Percentiles rank a stretch among this genome's conserved stretches.
These are phyloP conservation scores for Heritiera littoralis DNA, from an alignment of 345 rosid species.

Conservation along the genomic window DNA sequence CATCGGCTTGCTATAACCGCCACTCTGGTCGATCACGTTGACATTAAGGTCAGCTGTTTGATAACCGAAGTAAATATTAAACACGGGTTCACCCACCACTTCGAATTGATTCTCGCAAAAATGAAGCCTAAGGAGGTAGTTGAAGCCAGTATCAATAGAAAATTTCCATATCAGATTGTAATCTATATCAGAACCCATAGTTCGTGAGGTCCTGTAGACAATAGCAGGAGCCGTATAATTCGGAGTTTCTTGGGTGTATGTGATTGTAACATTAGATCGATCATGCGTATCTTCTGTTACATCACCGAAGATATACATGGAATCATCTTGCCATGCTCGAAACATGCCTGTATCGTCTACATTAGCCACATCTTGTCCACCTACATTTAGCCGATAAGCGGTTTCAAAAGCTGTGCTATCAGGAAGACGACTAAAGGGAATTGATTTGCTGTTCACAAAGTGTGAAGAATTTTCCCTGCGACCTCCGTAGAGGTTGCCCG, in stretches of 20 bases:
- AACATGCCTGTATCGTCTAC: conserved; percentile 30
- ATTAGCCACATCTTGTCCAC: conserved; percentile 22
- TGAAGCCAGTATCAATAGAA: conserved; percentile 37
- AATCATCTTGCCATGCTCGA: conserved; percentile 37
- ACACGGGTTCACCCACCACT: conserved; percentile 14
- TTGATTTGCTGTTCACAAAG: neutral
- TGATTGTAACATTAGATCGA: neutral
- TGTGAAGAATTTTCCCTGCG: conserved; percentile 8
- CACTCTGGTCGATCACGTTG: conserved; percentile 29
- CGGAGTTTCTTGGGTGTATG: conserved; percentile 10
- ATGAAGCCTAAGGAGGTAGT: conserved; percentile 41
- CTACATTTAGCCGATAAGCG: conserved; percentile 38
- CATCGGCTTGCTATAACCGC: conserved; percentile 26
- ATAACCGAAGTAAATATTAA: conserved; percentile 30
- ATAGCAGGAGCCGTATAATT: conserved; percentile 31
- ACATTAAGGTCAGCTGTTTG: conserved; percentile 11
- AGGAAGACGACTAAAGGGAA: accelerated
- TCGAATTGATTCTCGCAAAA: conserved; percentile 37
- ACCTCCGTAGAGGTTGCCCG: conserved; percentile 23
- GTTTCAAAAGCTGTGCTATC: conserved; percentile 27
- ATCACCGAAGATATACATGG: neutral
- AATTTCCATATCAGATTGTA: conserved; percentile 44
- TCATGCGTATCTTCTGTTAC: accelerated
- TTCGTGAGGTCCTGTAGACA: conserved; percentile 32
- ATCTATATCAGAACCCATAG: conserved; percentile 24